These are phyloP conservation scores for Fusarium liriodendri DNA, from an alignment of 2,329 filamentous ascomycete genomes.

Conservation along the genomic window DNA sequence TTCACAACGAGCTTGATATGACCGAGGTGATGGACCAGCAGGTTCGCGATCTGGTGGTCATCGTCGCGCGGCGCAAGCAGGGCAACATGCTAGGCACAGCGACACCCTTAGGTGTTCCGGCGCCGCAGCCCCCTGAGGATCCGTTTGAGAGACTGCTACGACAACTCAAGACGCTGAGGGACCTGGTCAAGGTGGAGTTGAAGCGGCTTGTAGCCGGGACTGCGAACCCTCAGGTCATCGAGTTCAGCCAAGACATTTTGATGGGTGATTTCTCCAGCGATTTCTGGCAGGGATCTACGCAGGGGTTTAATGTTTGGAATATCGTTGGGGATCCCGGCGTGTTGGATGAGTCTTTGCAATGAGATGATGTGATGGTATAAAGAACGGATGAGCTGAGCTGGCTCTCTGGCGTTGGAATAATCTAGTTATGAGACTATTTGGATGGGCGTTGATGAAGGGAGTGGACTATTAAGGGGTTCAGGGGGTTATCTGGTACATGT, in stretches of 20 bases:
- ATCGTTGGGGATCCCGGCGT: conserved; percentile 43
- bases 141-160: conserved; percentile 48
- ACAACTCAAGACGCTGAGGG: conserved; percentile 46
- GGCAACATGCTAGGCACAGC: conserved; percentile 35
- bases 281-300: conserved; percentile 42
- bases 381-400: not conserved
- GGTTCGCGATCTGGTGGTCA: conserved; percentile 44
- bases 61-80: conserved; percentile 46
- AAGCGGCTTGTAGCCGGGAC: conserved; percentile 40
- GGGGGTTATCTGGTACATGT: not conserved
- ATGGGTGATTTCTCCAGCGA: conserved; percentile 40
- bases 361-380: not conserved
- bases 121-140: conserved; percentile 40
- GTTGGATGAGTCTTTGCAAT: conserved; percentile 30
- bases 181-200: conserved; percentile 47
- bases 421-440: not conserved
- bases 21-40: conserved; percentile 43
- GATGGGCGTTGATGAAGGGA: not conserved
- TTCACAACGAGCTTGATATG: conserved; percentile 51
- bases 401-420: conserved; percentile 1
- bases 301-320: conserved; percentile 41
- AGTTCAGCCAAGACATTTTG: conserved; percentile 38
- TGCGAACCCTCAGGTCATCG: conserved; percentile 27
- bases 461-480: not conserved
- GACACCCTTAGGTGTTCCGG: conserved; percentile 11